phyloP scores from a whole-genome alignment of 352 stramenopile genomes.

The Phytopythium aichiense region DNA sequence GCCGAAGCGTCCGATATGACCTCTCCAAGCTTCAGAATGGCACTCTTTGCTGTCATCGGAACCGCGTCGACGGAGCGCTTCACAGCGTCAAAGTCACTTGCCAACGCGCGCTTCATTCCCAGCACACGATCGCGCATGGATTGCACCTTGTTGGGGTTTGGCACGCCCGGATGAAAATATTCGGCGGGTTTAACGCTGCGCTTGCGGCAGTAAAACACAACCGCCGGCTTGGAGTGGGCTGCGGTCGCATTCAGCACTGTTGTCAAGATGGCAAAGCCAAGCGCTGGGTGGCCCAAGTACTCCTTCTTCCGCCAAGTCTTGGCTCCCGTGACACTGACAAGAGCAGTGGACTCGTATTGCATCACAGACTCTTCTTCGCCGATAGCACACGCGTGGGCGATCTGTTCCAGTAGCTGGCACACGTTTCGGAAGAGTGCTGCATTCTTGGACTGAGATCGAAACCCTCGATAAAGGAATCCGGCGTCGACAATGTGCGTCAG shows the following conservation, averaged over 20 bases:
- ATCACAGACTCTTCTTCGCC: neutral
- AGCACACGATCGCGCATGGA: constrained; percentile 10
- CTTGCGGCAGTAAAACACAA: constrained; percentile 39
- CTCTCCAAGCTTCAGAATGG: neutral
- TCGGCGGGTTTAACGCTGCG: neutral
- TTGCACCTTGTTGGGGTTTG: neutral
- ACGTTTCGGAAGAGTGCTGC: constrained; percentile 36
- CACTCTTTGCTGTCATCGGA: constrained; percentile 7
- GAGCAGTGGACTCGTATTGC: constrained; percentile 2
- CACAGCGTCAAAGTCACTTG: neutral
- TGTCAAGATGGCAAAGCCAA: constrained; percentile 27
- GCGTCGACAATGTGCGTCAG: constrained; percentile 30
- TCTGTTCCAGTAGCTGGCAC: constrained; percentile 25
- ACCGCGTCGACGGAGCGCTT: neutral
- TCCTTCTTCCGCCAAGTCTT: constrained; percentile 69
- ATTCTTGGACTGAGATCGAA: constrained; percentile 45
- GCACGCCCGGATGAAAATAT: neutral
- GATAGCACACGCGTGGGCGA: constrained; percentile 17
- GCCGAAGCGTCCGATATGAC: neutral
- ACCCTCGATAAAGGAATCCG: constrained; percentile 40
- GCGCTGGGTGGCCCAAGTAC: constrained; percentile 34
- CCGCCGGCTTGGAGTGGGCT: constrained; percentile 23
- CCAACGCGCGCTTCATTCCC: constrained; percentile 10
- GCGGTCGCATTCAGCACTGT: constrained; percentile 13
- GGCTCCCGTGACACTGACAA: constrained; percentile 46